These are phyloP conservation scores for Akanthomyces dipterigenus DNA, from an alignment of 2,329 filamentous ascomycete genomes.

Conservation along the genomic window DNA sequence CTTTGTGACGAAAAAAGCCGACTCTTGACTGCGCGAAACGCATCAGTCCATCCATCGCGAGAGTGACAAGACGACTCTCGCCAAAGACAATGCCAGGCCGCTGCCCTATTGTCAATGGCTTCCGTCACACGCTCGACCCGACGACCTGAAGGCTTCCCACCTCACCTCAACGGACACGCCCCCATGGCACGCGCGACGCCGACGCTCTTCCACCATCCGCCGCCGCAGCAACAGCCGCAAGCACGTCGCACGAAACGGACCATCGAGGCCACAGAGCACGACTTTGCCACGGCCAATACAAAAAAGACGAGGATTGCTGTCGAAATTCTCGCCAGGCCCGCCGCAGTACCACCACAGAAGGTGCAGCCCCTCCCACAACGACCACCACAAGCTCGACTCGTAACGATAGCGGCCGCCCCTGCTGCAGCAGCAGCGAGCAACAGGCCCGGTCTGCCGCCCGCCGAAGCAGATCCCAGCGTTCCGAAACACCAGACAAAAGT, in stretches of 20 bases:
- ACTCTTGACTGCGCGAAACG: not conserved
- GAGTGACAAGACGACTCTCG: not conserved
- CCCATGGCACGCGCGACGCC: constrained; percentile 23
- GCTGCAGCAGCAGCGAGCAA: constrained; percentile 14
- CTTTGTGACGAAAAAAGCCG: not conserved
- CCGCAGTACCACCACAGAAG: constrained; percentile 21
- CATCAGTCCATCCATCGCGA: constrained; percentile 1
- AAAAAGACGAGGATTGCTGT: constrained; percentile 49
- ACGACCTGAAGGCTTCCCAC: constrained; percentile 41
- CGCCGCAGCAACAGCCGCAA: constrained; percentile 8
- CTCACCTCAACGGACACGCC: constrained; percentile 22
- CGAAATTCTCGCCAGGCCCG: constrained; percentile 38
- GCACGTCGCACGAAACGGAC: constrained; percentile 42
- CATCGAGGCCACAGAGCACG: constrained; percentile 37
- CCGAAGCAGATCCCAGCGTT: constrained; percentile 23
- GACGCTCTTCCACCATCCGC: constrained; percentile 26
- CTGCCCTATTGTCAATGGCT: constrained; percentile 37
- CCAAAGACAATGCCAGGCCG: constrained; percentile 32
- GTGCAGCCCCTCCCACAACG: constrained; percentile 21
- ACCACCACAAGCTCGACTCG: constrained; percentile 15
- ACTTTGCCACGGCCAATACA: constrained; percentile 36
- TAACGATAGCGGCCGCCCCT: constrained; percentile 15
- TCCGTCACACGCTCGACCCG: constrained; percentile 45
- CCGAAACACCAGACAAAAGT: constrained; percentile 52
- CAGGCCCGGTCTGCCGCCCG: constrained; percentile 12